Base-by-base conservation (phyloP, 78 protist species). In the Dictyostelium firmibasis region DNA sequence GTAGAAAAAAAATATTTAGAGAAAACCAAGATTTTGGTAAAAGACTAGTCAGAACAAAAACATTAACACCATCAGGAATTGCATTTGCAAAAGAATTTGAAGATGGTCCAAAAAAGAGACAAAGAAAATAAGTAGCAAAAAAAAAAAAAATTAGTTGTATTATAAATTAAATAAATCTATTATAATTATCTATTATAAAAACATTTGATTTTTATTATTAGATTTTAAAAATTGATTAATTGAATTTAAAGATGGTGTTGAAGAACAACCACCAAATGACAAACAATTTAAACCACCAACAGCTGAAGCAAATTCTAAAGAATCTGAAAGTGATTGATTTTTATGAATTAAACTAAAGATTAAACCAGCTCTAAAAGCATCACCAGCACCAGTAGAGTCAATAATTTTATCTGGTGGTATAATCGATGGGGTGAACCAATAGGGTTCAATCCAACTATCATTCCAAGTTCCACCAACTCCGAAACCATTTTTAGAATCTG, bases 341-440 rank as follows among this genome's bases (percentile, higher is more conserved):
- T 50, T 75, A 18, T 41, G 8, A 0, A 64, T 33, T 11, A 89
- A n/a, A 33, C 87, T 64, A 25, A 50, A 89, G 14, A 89, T 20
- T 50, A 89, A 43, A 6, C 76, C 87, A 23, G 94, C 76, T 16
- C 94, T 5, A 43, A 89, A 89, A 9, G 87, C 33, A 81, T 89
- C 94, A n/a, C 94, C 94, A 29, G 94, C 86, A 44, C 94, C 94
- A 18, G 77, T 81, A 0, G 94, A n/a, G 47, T 89, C 94, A 5
- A 81, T 31, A 0, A 70, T 25, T 9, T 44, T 8, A 6, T 35
- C 29, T 0, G 83, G 4, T 0, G 20, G 25, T 8, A 82, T 29
- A 33, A n/a, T 1, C 0, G 38, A 8, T 10, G 75, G 31, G 0
- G 64, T 64, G 38, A 29, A 33, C 86, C 86, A 82, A 14, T 60